phyloP scores from a whole-genome alignment of 2,329 filamentous ascomycete genomes.

The Periconia sp. region DNA sequence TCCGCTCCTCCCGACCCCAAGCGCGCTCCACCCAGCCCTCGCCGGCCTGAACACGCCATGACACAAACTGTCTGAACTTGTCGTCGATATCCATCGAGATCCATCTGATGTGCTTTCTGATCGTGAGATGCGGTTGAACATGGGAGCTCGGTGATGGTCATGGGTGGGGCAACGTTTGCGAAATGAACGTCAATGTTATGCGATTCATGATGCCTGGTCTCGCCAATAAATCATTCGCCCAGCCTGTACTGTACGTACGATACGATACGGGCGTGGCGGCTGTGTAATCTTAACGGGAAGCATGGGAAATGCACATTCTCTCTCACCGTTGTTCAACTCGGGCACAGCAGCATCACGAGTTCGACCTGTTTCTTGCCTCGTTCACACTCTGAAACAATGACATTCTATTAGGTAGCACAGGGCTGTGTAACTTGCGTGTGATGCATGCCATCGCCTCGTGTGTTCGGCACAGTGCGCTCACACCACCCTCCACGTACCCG shows the following conservation, averaged over 20 bases:
- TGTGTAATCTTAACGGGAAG: background rate
- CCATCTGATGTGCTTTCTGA: background rate
- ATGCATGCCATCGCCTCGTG: too few relatives aligned
- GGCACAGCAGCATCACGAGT: too few relatives aligned
- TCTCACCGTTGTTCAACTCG: too few relatives aligned
- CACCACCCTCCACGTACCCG: too few relatives aligned
- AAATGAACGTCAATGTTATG: background rate
- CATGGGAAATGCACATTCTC: too few relatives aligned
- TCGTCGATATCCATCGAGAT: background rate
- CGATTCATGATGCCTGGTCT: background rate
- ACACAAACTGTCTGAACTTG: background rate
- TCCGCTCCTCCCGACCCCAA: background rate
- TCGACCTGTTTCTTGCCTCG: too few relatives aligned
- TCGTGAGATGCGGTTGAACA: background rate
- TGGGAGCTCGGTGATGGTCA: background rate
- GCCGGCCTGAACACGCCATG: too few relatives aligned
- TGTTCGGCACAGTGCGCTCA: too few relatives aligned
- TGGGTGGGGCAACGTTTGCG: background rate
- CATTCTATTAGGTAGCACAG: too few relatives aligned
- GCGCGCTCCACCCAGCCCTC: too few relatives aligned
- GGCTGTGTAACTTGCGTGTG: too few relatives aligned
- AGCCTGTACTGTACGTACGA: background rate
- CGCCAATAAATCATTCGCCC: background rate
- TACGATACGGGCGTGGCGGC: background rate
- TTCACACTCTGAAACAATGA: too few relatives aligned